Percentiles rank a stretch among this genome's conserved stretches.
phyloP scores from a whole-genome alignment of 2,329 filamentous ascomycete species.

The Nothophaeocryptopus gaeumannii region DNA sequence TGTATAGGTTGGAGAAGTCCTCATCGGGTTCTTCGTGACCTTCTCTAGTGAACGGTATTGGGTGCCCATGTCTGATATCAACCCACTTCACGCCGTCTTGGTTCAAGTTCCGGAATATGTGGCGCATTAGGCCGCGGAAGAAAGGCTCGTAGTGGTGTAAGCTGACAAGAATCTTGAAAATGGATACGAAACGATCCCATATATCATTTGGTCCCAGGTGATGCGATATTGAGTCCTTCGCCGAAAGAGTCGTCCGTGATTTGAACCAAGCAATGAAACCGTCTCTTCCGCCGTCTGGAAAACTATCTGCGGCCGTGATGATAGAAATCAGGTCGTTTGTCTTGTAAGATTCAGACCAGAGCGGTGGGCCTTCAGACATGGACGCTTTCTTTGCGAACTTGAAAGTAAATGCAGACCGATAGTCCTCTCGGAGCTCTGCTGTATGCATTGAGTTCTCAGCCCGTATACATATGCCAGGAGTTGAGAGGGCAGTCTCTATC shows the following conservation, averaged over 20 bases:
- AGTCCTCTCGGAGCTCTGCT: constrained; percentile 53
- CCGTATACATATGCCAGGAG: constrained; percentile 70
- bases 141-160: constrained; percentile 90
- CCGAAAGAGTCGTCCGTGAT: constrained; percentile 67
- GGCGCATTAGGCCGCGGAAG: constrained; percentile 70
- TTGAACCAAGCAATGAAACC: constrained; percentile 79
- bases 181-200: constrained; percentile 78
- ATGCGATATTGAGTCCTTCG: constrained; percentile 71
- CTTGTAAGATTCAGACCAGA: constrained; percentile 68
- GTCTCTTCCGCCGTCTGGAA: constrained; percentile 66
- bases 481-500: constrained; percentile 66
- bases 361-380: constrained; percentile 37
- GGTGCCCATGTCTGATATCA: constrained; percentile 76
- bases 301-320: constrained; percentile 64
- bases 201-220: constrained; percentile 80
- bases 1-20: constrained; percentile 68
- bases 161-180: constrained; percentile 69
- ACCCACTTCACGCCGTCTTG: constrained; percentile 82
- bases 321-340: constrained; percentile 59
- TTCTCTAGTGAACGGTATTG: constrained; percentile 64
- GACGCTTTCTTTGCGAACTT: constrained; percentile 44
- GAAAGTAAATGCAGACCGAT: constrained; percentile 55
- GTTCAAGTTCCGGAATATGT: constrained; percentile 68
- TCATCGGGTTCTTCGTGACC: constrained; percentile 63
- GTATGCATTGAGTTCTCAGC: constrained; percentile 58